A percentile compares a stretch with the other conserved stretches of the same genome.
Evolutionary conservation across 148 eudicot species (phyloP).

Genomic region (Chenopodium quinoa): DNA sequence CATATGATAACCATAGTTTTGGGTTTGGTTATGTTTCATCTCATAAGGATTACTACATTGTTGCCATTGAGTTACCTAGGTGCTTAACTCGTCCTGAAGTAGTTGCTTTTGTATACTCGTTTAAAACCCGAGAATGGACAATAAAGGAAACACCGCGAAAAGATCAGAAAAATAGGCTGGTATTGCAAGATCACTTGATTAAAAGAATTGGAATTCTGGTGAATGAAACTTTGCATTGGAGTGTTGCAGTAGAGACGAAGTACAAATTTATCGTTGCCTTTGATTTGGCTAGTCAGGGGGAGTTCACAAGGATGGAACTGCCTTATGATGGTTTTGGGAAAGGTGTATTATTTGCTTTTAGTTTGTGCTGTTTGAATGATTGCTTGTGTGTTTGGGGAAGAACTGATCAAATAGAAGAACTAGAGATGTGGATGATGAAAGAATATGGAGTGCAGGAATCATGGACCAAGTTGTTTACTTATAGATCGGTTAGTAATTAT

Average conservation of each 20-base stretch:
- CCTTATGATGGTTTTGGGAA: background rate
- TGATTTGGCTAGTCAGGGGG: background rate
- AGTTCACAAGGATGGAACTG: background rate
- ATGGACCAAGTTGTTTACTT: background rate
- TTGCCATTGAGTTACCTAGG: background rate
- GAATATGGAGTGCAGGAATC: background rate
- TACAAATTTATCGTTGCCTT: background rate
- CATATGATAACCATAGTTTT: background rate
- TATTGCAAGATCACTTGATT: background rate
- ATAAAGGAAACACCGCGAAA: background rate
- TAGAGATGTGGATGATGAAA: conserved; percentile 4
- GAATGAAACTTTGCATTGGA: conserved; percentile 3
- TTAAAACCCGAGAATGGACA: background rate
- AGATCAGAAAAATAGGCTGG: background rate
- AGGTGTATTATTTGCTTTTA: background rate
- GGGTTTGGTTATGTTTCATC: conserved; percentile 2
- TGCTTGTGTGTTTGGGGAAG: background rate
- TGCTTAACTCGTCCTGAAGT: too few species aligned
- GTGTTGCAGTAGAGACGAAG: background rate
- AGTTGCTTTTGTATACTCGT: background rate
- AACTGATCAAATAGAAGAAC: background rate
- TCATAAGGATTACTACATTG: background rate
- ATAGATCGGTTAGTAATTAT: background rate
- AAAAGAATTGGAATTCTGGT: background rate
- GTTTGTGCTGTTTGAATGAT: background rate